Base-by-base conservation (phyloP, 495 filamentous ascomycete species). In the Trichoderma erinaceum region DNA sequence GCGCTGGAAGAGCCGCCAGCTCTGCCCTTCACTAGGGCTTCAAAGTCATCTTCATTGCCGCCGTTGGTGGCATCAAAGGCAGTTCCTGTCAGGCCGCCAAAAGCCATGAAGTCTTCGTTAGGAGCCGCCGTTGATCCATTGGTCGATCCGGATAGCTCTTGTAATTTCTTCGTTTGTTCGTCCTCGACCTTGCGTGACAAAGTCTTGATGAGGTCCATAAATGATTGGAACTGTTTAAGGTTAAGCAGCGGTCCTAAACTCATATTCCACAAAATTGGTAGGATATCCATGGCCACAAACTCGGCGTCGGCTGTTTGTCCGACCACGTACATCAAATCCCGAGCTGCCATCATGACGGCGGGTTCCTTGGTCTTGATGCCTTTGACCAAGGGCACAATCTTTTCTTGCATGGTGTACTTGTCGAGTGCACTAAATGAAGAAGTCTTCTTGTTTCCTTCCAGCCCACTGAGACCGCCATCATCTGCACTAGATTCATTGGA, bases 351-450 rank as follows among this genome's bases (percentile, higher is more conserved):
- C 90, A 97, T 97, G 3, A 99, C 95, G 2, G 92, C 93, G 0
- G 95, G 95, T 73, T 99, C 95, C 73, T 96, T 97, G 0, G 95
- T 99, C 75, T 98, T 98, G 76, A 99, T 98, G 1, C 81, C 92
- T 73, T 91, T 92, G 66, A 99, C 83, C 5, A 97, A 81, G 0
- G 95, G 95, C 4, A 98, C 85, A 18, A 99, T 88, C 78, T 96
- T 97, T 75, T 98, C 95, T 74, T 99, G 96, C 71, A 98, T 90
- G 1, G 95, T 97, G 71, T 92, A 97, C 75, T 98, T 98, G 78
- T 99, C 95, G 41, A 99, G 81, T 21, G 92, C 92, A 21, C 74
- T 84, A 3, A 85, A 86, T 35, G 86, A 87, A 41, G 80, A 78
- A 63, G 85, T 79, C 41, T 84, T 79, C 67, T 76, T 83, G 65